These are phyloP conservation scores for Sphaerulina populicola DNA, from an alignment of 2,329 filamentous ascomycete species.

Conservation along the genomic window DNA sequence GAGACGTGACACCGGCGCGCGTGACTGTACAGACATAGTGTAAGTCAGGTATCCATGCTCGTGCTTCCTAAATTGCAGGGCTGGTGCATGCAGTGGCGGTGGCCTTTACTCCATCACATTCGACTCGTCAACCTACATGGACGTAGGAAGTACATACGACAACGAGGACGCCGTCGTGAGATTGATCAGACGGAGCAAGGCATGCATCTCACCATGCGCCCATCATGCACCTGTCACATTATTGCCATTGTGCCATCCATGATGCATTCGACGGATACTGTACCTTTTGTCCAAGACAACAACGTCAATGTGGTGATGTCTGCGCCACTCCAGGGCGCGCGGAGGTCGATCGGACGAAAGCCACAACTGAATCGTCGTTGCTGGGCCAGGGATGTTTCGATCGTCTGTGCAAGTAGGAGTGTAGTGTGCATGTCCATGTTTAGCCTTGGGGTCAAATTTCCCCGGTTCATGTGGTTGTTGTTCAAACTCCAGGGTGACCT, in stretches of 20 bases:
- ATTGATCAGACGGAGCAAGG: too few relatives aligned
- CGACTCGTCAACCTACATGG: too few relatives aligned
- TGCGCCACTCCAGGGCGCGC: neutral
- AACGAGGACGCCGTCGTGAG: neutral
- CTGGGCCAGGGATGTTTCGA: neutral
- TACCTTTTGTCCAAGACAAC: neutral
- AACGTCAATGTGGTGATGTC: neutral
- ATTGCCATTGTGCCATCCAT: neutral
- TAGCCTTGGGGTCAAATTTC: neutral
- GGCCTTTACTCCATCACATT: too few relatives aligned
- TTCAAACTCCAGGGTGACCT: slow-evolving; percentile 6
- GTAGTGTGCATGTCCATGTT: neutral
- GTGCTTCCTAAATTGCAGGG: slow-evolving; percentile 4
- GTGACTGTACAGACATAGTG: too few relatives aligned
- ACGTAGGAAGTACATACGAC: too few relatives aligned
- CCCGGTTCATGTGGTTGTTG: neutral
- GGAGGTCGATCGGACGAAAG: neutral
- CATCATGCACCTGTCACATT: neutral
- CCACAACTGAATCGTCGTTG: neutral
- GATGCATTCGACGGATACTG: neutral
- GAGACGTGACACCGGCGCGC: neutral
- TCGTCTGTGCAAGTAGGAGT: too few relatives aligned
- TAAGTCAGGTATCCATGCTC: neutral
- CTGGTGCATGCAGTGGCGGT: neutral
- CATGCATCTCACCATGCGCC: too few relatives aligned